phyloP scores from a whole-genome alignment of 352 stramenopile species.

The Phytophthora sp. region DNA sequence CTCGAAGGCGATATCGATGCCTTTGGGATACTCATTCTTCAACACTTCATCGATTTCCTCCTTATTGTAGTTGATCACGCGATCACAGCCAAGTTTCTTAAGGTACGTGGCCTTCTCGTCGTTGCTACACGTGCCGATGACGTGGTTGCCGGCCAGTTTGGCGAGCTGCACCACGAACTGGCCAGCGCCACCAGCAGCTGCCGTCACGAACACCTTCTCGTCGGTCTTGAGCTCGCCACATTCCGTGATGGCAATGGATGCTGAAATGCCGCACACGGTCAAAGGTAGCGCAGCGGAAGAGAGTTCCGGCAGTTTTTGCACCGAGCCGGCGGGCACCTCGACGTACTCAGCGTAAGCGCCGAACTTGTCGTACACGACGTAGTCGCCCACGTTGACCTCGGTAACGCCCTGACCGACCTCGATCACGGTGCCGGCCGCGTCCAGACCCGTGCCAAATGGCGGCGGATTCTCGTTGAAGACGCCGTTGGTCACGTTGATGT shows the following conservation, averaged over 20 bases:
- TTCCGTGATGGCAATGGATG: background rate
- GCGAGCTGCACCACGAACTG: conserved; percentile 1
- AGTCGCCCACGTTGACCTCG: background rate
- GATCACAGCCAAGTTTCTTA: background rate
- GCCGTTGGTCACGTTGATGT: background rate
- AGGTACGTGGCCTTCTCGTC: background rate
- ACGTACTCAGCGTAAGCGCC: background rate
- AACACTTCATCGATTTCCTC: background rate
- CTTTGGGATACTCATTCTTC: background rate
- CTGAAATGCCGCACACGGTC: background rate
- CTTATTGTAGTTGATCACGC: conserved; percentile 1
- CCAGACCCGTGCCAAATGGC: background rate
- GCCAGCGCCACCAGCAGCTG: background rate
- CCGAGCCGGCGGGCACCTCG: background rate
- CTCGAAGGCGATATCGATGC: background rate
- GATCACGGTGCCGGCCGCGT: background rate
- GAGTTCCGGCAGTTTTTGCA: background rate
- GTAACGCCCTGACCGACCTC: background rate
- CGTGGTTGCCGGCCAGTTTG: background rate
- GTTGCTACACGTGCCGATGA: background rate
- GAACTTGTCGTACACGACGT: background rate
- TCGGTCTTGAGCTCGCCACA: background rate
- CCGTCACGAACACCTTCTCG: background rate
- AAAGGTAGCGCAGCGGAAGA: background rate
- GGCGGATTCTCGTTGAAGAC: background rate